Evolutionary conservation across 2,329 filamentous ascomycete species (phyloP), one percentile per base, ranked within the genome.

Genomic region (Pyrenochaeta sp.): DNA sequence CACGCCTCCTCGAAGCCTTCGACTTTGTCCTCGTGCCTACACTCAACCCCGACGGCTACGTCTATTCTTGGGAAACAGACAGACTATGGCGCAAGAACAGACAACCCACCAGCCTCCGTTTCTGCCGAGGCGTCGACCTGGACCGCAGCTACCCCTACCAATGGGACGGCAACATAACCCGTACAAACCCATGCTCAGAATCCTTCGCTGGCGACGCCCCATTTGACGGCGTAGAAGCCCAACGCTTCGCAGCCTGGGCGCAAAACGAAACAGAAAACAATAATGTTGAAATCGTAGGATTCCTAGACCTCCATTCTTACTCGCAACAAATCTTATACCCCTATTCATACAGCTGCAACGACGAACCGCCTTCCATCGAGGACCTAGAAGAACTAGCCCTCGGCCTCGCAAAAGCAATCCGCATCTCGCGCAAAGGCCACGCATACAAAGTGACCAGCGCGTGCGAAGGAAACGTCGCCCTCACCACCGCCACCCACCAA

Each of bases 41-140:
- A 0, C 79, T 95, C 56, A 99, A 99, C 73, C 93, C 94, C 0
- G 95, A 99, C 75, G 95, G 95, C 30, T 96, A 97, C 72, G 90
- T 92, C 63, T 97, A 97, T 77, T 93, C 91, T 0, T 98, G 94
- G 94, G 88, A 93, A 58, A 87, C 87, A 1, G 94, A 99, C 76
- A 89, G 95, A 7, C 83, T 99, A 0, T 99, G 94, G 94, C 90
- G 94, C 71, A 99, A 98, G 80, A 96, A 95, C 56, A 85, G 92
- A 48, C 94, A 98, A 74, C 85, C 88, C 50, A 98, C 93, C 0
- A 88, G 84, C 57, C 84, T 96, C 58, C 86, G 88, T 15, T 94
- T 94, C 78, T 99, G 95, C 75, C 88, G 85, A 6, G 95, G 95
- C 8, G 83, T 97, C 49, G 95, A 99, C 73, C 85, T 99, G 15